phyloP scores from a whole-genome alignment of 2,329 filamentous ascomycete species.

The Scedosporium boydii region DNA sequence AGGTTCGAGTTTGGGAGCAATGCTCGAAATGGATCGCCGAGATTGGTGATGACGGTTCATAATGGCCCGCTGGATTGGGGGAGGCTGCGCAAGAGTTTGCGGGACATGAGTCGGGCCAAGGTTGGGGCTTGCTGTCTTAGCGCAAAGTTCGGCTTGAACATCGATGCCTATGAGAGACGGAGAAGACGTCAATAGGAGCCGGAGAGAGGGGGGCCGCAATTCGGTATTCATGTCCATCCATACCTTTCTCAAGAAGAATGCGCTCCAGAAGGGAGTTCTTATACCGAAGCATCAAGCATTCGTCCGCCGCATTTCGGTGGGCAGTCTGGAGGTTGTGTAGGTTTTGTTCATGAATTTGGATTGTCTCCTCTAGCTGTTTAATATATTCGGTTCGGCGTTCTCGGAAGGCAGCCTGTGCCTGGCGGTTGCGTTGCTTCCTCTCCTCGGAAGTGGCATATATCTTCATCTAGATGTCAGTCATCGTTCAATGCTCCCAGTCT shows the following conservation, averaged over 20 bases:
- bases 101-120: constrained; percentile 59
- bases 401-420: constrained; percentile 94
- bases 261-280: constrained; percentile 96
- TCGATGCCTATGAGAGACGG: constrained; percentile 62
- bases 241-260: constrained; percentile 93
- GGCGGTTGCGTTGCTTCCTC: constrained; percentile 92
- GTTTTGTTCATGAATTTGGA: constrained; percentile 93
- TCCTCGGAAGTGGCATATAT: constrained; percentile 99
- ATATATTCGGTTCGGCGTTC: constrained; percentile 98
- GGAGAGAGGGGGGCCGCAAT: neutral
- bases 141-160: constrained; percentile 88
- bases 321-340: constrained; percentile 87
- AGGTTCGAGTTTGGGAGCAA: constrained; percentile 64
- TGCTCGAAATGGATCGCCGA: constrained; percentile 61
- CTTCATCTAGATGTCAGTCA: constrained; percentile 33
- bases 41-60: constrained; percentile 72
- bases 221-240: neutral
- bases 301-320: constrained; percentile 87
- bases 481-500: neutral
- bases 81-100: constrained; percentile 61
- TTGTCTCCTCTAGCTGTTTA: constrained; percentile 95
- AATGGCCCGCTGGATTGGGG: constrained; percentile 70
- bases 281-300: constrained; percentile 96
- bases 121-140: constrained; percentile 83
- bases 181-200: constrained; percentile 3